Evolutionary conservation across 2,329 filamentous ascomycete species (phyloP), one percentile per base, ranked within the genome.

Genomic region (Fusarium sp.): DNA sequence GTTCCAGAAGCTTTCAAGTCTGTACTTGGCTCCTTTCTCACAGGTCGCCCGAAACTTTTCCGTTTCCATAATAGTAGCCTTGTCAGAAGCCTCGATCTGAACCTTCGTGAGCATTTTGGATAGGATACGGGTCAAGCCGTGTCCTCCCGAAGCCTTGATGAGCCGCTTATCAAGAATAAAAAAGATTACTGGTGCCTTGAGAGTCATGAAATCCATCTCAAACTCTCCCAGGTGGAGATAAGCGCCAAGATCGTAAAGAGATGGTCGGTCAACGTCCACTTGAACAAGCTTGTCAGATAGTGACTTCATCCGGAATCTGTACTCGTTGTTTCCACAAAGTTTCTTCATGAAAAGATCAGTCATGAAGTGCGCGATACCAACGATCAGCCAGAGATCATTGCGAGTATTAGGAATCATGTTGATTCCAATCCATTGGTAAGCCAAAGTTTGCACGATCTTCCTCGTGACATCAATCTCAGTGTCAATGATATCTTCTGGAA

Each of bases 121-220:
- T 61, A 99, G 89, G 63, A 97, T 94, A 36, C 94, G 89, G 46
- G 90, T 90, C 63, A 98, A 87, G 9, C 94, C 96, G 44, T 94
- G 92, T 36, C 93, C 93, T 58, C 80, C 79, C 11, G 92, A 94
- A 14, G 92, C 90, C 78, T 99, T 99, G 55, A 93, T 89, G 46
- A 99, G 86, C 39, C 96, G 88, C 72, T 94, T 93, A 76, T 99
- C 96, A 8, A 99, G 86, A 49, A 98, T 97, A 76, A 95, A 97
- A 15, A 99, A 85, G 6, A 99, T 93, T 21, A 98, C 83, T 0
- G 95, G 90, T 4, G 95, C 92, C 78, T 99, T 99, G 52, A 98
- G 83, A 17, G 89, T 86, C 85, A 99, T 91, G 68, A 99, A 98
- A 1, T 97, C 92, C 67, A 90, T 85, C 76, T 97, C 93, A n/a